phyloP scores from a whole-genome alignment of 495 filamentous ascomycete genomes.

The Monascus purpureus region DNA sequence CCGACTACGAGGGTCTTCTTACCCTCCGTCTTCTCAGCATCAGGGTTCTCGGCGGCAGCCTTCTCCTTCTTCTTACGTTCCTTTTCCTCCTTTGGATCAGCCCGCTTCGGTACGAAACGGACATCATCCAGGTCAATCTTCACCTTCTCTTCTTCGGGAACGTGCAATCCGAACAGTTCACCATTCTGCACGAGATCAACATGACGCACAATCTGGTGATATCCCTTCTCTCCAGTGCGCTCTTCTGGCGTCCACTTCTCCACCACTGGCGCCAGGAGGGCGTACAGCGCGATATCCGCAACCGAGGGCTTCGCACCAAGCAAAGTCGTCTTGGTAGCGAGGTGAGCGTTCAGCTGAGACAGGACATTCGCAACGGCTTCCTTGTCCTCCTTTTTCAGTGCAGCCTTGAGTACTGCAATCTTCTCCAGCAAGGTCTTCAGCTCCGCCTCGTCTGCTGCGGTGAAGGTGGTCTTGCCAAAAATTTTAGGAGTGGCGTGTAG shows the following conservation, averaged over 20 bases:
- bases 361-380: slow-evolving; percentile 38
- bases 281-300: slow-evolving; percentile 79
- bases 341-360: slow-evolving; percentile 65
- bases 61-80: slow-evolving; percentile 80
- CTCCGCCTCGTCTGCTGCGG: slow-evolving; percentile 63
- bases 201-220: slow-evolving; percentile 81
- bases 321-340: slow-evolving; percentile 76
- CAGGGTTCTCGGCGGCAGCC: slow-evolving; percentile 38
- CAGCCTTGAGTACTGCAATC: slow-evolving; percentile 49
- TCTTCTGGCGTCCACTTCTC: slow-evolving; percentile 73
- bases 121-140: slow-evolving; percentile 66
- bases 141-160: slow-evolving; percentile 66
- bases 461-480: slow-evolving; percentile 57
- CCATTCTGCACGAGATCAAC: slow-evolving; percentile 93
- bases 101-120: slow-evolving; percentile 63
- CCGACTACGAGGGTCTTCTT: slow-evolving; percentile 25
- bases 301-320: slow-evolving; percentile 83
- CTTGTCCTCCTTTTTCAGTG: slow-evolving; percentile 44
- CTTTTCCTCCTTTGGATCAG: slow-evolving; percentile 79
- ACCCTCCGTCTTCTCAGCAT: slow-evolving; percentile 20
- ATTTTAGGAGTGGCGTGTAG: slow-evolving; percentile 37
- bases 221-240: slow-evolving; percentile 79
- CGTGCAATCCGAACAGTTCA: slow-evolving; percentile 55
- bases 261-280: slow-evolving; percentile 64
- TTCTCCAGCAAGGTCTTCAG: slow-evolving; percentile 77